Percentiles rank a stretch among this genome's conserved stretches.
Evolutionary conservation across 1,139 yeast species (phyloP).

Genomic region (Debaryomyces psychrophilus): DNA sequence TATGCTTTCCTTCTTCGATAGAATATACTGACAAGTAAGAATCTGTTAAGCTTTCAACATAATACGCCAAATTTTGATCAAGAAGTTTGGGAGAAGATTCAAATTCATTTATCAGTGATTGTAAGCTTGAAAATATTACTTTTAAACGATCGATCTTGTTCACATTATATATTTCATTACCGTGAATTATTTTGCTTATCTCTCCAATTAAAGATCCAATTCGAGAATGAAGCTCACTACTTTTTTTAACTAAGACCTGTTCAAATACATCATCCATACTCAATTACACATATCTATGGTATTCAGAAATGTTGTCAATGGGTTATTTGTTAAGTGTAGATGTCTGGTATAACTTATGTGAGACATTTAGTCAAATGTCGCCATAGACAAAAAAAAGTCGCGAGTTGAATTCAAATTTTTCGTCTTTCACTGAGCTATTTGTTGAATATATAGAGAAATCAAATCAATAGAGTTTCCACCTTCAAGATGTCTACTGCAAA

Average conservation of each 20-base stretch:
- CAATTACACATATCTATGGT: not conserved
- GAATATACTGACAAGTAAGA: constrained; percentile 26
- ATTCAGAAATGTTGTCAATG: not conserved
- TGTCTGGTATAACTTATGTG: not conserved
- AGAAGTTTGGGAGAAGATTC: constrained; percentile 59
- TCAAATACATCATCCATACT: constrained; percentile 27
- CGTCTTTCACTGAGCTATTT: not conserved
- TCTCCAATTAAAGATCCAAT: constrained; percentile 12
- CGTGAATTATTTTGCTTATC: not conserved
- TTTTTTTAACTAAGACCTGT: constrained; percentile 22
- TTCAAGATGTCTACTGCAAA: constrained; percentile 2
- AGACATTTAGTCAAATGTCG: constrained; percentile 5
- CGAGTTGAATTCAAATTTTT: constrained; percentile 3
- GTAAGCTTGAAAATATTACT: constrained; percentile 9
- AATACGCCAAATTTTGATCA: constrained; percentile 41
- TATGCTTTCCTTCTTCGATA: not conserved
- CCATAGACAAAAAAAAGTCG: not conserved
- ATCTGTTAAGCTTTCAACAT: constrained; percentile 32
- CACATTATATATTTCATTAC: not conserved
- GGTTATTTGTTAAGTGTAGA: not conserved
- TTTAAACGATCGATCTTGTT: constrained; percentile 5
- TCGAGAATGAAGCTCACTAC: constrained; percentile 21
- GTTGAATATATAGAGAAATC: not conserved
- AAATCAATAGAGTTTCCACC: not conserved
- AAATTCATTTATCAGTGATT: constrained; percentile 41